phyloP scores from a whole-genome alignment of 2,329 filamentous ascomycete genomes.

The Fusarium albidum region DNA sequence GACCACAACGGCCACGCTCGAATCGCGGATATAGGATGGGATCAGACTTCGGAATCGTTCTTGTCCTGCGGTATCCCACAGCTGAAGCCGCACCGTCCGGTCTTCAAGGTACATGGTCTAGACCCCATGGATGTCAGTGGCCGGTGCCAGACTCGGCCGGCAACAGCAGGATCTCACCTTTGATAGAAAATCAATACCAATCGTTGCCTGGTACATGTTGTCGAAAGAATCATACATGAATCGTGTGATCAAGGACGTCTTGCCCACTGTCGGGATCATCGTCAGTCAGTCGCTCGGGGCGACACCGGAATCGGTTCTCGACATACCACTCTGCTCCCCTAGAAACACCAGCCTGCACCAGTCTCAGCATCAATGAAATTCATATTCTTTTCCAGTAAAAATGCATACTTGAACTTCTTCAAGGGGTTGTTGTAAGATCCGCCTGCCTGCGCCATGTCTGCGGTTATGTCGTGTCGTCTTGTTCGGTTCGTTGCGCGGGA shows the following conservation, averaged over 20 bases:
- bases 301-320: slow-evolving; percentile 29
- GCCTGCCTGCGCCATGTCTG: slow-evolving; percentile 80
- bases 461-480: slow-evolving; percentile 32
- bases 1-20: slow-evolving; percentile 95
- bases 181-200: slow-evolving; percentile 98
- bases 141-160: slow-evolving; percentile 15
- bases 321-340: slow-evolving; percentile 96
- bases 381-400: background rate
- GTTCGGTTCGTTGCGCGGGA: slow-evolving; percentile 23
- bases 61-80: slow-evolving; percentile 98
- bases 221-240: slow-evolving; percentile 99
- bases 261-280: slow-evolving; percentile 74
- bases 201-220: slow-evolving; percentile 99
- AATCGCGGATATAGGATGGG: slow-evolving; percentile 98
- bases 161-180: slow-evolving; percentile 69
- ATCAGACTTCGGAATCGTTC: slow-evolving; percentile 97
- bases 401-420: slow-evolving; percentile 97
- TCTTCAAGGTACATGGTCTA: slow-evolving; percentile 99
- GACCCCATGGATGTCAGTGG: slow-evolving; percentile 26
- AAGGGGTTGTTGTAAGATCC: slow-evolving; percentile 98
- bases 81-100: slow-evolving; percentile 93
- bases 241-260: slow-evolving; percentile 96
- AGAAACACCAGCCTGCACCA: slow-evolving; percentile 85
- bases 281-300: slow-evolving; percentile 38
- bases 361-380: slow-evolving; percentile 34